These are phyloP conservation scores for Coniella lustricola DNA, from an alignment of 2,329 filamentous ascomycete species.

Conservation along the genomic window DNA sequence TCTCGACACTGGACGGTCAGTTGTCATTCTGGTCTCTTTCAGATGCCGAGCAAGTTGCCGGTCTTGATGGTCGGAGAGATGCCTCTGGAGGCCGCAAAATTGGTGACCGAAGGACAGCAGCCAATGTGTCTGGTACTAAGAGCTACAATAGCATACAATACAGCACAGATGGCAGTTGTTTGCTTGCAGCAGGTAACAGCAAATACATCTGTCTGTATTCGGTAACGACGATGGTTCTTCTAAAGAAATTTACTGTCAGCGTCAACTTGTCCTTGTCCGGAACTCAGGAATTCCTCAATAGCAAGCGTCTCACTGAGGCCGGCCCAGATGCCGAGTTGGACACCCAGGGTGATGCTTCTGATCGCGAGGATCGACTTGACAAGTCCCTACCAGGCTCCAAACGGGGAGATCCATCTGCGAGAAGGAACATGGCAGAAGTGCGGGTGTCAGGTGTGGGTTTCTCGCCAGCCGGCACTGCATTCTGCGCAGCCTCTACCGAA, in stretches of 20 bases:
- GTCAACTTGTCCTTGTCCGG: conserved; percentile 93
- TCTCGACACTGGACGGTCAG: conserved; percentile 89
- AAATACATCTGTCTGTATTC: conserved; percentile 98
- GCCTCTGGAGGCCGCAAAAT: conserved; percentile 87
- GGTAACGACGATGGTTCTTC: conserved; percentile 80
- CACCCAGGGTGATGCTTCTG: conserved; percentile 79
- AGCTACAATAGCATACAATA: conserved; percentile 83
- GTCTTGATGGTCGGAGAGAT: conserved; percentile 83
- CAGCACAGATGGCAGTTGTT: conserved; percentile 83
- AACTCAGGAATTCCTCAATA: conserved; percentile 95
- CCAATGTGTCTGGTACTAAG: conserved; percentile 85
- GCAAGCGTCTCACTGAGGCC: conserved; percentile 81
- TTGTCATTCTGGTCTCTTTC: conserved; percentile 90
- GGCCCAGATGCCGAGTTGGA: conserved; percentile 82
- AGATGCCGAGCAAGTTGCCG: conserved; percentile 78
- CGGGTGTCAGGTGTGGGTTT: conserved; percentile 80
- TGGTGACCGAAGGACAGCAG: conserved; percentile 81
- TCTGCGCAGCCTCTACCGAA: conserved; percentile 93
- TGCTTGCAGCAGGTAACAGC: conserved; percentile 89
- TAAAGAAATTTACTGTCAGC: conserved; percentile 94
- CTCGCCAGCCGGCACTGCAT: conserved; percentile 79
- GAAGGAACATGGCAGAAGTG: conserved; percentile 73
- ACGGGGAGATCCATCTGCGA: conserved; percentile 74
- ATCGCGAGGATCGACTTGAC: conserved; percentile 79
- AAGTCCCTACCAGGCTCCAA: conserved; percentile 75